A percentile compares a stretch with the other conserved stretches of the same genome.
Evolutionary conservation across 371 early-diverging fungal species (phyloP).

Genomic region (Mortierella sp.): DNA sequence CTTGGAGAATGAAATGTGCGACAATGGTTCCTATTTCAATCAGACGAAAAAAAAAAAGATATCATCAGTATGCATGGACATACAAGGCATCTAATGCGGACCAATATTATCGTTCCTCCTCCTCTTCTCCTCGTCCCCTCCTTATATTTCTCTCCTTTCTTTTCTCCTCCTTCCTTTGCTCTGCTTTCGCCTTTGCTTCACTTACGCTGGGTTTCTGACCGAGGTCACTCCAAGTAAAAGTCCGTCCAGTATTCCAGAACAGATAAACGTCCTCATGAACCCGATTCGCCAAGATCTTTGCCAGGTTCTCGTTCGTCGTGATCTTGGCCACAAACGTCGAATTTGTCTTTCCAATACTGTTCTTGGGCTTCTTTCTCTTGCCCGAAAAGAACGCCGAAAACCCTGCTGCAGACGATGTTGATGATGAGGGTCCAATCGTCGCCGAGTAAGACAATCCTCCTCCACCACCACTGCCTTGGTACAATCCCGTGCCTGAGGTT

Average conservation of each 20-base stretch:
- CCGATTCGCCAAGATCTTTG: conserved; percentile 78
- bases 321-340: conserved; percentile 86
- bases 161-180: neutral
- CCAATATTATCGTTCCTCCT: neutral
- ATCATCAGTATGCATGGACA: neutral
- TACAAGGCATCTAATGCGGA: neutral
- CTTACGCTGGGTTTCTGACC: conserved; percentile 72
- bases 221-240: conserved; percentile 86
- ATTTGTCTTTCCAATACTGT: conserved; percentile 71
- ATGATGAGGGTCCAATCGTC: conserved; percentile 15
- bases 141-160: neutral
- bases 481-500: conserved; percentile 13
- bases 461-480: neutral
- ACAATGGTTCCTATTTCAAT: conserved; percentile 77
- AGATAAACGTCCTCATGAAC: conserved; percentile 80
- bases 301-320: conserved; percentile 84
- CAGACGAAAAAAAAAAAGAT: neutral
- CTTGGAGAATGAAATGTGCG: conserved; percentile 80
- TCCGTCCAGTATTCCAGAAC: conserved; percentile 85
- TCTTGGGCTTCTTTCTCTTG: conserved; percentile 66
- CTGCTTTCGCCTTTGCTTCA: neutral
- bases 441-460: neutral
- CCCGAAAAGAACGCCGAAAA: conserved; percentile 54
- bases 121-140: neutral
- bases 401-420: conserved; percentile 23